Evolutionary conservation across 169 alveolate genomes (phyloP), one percentile per base, ranked within the genome.

Genomic region (Cryptosporidium andersoni): DNA sequence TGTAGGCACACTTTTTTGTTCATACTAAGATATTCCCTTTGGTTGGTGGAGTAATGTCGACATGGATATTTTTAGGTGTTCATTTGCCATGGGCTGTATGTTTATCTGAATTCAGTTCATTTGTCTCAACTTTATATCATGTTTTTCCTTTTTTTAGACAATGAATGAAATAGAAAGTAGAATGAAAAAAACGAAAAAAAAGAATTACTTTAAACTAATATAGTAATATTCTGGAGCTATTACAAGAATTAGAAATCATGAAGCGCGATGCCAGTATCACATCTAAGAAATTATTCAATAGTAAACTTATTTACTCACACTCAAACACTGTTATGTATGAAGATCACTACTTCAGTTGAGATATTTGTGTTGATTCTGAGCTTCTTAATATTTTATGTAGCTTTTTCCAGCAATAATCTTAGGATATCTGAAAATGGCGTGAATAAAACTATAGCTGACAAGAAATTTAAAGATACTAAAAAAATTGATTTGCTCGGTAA

Each of bases 41-140:
- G 25, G 88, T 90, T 65, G 93, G 93, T 0, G 93, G 93, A 25
- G 80, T 90, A 47, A 65, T 66, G 36, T 81, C 91, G 58, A 82
- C 90, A 12, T 90, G 93, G 93, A 64, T 90, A 45, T 90, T 90
- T 81, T 64, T 90, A 62, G 85, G 85, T 4, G 85, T 74, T 4
- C 85, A 74, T 48, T 45, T 74, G 37, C 85, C 85, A 4, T 74
- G 85, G 85, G 60, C 68, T 11, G 85, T 74, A 74, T 58, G 85
- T 74, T 74, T 52, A n/a, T 3, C 16, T 34, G 12, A 3, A 34
- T 53, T 66, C 14, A 51, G 37, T 37, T 16, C 43, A 25, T 1
- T 4, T 60, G 4, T 4, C 3, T 60, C 25, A 60, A 34, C 6
- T 14, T 5, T 16, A 14, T 37, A 40, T 42, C 4, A 37, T 5